Evolutionary conservation across 75 land plant genomes (phyloP).

Genomic region (Adiantum capillusveneris): DNA sequence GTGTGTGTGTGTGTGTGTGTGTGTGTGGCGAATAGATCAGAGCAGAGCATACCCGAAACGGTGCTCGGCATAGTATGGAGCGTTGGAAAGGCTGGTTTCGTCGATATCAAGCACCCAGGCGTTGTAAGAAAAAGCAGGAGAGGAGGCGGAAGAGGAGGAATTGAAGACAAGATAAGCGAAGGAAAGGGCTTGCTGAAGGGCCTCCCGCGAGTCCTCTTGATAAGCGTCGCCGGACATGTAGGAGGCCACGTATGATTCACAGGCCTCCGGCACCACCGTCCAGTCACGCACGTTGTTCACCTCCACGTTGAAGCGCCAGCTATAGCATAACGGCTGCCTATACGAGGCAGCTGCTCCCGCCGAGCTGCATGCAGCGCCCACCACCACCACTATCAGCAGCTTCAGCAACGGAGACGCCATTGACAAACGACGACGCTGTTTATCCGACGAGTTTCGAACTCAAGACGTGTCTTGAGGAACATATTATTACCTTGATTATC

Average conservation of each 20-base stretch:
- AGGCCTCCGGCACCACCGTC: constrained; percentile 43
- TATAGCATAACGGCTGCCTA: constrained; percentile 15
- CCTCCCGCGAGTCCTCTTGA: constrained; percentile 27
- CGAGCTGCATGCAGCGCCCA: too few relatives aligned
- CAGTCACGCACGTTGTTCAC: constrained; percentile 48
- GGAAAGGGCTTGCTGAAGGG: constrained; percentile 23
- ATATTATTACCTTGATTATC: too few relatives aligned
- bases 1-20: not conserved
- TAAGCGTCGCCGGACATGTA: constrained; percentile 58
- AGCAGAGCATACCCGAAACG: constrained; percentile 35
- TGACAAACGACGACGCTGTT: too few relatives aligned
- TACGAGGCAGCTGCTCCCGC: not conserved
- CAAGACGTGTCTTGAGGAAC: too few relatives aligned
- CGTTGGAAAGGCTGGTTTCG: constrained; percentile 70
- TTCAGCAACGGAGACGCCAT: too few relatives aligned
- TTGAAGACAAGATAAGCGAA: constrained; percentile 19
- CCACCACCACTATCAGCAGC: too few relatives aligned
- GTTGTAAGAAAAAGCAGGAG: constrained; percentile 1
- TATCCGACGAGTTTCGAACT: too few relatives aligned
- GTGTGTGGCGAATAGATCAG: not conserved
- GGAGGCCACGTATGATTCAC: constrained; percentile 32
- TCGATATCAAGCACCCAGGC: constrained; percentile 86
- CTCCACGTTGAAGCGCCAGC: constrained; percentile 63
- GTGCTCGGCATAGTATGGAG: constrained; percentile 46
- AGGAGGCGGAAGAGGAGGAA: not conserved